These are phyloP conservation scores for Volvariella volvacea DNA, from an alignment of 1,284 basidiomycete species.

Conservation along the genomic window DNA sequence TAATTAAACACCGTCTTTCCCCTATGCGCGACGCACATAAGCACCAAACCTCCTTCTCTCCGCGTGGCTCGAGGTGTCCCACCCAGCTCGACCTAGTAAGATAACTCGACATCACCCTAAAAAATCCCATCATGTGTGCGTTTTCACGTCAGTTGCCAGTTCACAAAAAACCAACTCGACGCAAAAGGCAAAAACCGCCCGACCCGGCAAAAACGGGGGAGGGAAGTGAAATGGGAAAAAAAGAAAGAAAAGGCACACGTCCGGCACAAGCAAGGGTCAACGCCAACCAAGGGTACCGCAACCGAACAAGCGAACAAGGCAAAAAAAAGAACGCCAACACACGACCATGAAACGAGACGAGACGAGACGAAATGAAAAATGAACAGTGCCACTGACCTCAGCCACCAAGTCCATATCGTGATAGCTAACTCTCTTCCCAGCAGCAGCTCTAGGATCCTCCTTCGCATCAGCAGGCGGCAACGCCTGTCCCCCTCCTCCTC, in stretches of 20 bases:
- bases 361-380: too few relatives aligned
- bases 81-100: conserved; percentile 36
- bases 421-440: conserved; percentile 76
- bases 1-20: too few relatives aligned
- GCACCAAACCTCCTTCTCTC: too few relatives aligned
- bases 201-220: too few relatives aligned
- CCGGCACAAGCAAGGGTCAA: too few relatives aligned
- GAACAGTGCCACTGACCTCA: conserved; percentile 40
- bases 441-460: conserved; percentile 80
- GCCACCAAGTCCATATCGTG: conserved; percentile 86
- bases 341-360: too few relatives aligned
- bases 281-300: too few relatives aligned
- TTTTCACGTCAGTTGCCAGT: not conserved
- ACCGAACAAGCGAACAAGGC: conserved; percentile 4
- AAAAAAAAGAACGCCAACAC: conserved; percentile 8
- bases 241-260: too few relatives aligned
- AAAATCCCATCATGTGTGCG: not conserved
- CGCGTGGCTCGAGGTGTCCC: too few relatives aligned
- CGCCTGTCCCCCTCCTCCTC: conserved; percentile 47
- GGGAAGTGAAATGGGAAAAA: too few relatives aligned
- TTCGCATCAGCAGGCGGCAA: conserved; percentile 80
- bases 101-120: conserved; percentile 72
- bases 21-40: too few relatives aligned
- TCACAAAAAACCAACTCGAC: not conserved
- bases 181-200: too few relatives aligned